phyloP scores from a whole-genome alignment of 257 asterid genomes.

The Salvia rosmarinus region DNA sequence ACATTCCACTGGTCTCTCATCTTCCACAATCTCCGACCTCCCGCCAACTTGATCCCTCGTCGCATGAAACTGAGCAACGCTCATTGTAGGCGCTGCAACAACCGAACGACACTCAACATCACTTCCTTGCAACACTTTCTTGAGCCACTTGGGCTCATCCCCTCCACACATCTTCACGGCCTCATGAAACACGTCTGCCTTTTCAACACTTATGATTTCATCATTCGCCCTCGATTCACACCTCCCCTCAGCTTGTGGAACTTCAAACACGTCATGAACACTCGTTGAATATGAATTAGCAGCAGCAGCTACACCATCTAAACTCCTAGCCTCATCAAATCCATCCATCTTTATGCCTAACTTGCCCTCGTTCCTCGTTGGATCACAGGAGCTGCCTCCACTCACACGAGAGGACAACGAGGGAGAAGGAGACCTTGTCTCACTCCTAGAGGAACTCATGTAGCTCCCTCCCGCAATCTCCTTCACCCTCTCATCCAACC shows the following conservation, averaged over 20 bases:
- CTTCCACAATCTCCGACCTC: slow-evolving; percentile 57
- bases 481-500: slow-evolving; percentile 55
- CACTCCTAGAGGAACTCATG: slow-evolving; percentile 35
- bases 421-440: slow-evolving; percentile 43
- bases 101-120: slow-evolving; percentile 42
- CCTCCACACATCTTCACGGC: slow-evolving; percentile 26
- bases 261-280: slow-evolving; percentile 76
- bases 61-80: slow-evolving; percentile 30
- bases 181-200: slow-evolving; percentile 33
- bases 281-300: slow-evolving; percentile 42
- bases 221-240: slow-evolving; percentile 27
- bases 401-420: slow-evolving; percentile 33
- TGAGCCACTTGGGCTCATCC: slow-evolving; percentile 50
- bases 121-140: slow-evolving; percentile 43
- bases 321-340: slow-evolving; percentile 25
- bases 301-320: slow-evolving; percentile 32
- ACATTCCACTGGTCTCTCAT: slow-evolving; percentile 37
- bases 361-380: slow-evolving; percentile 28
- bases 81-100: slow-evolving; percentile 32
- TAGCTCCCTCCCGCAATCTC: slow-evolving; percentile 56
- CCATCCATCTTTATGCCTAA: slow-evolving; percentile 15
- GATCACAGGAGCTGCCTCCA: slow-evolving; percentile 32
- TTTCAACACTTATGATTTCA: slow-evolving; percentile 30
- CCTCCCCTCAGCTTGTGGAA: slow-evolving; percentile 52
- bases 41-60: slow-evolving; percentile 32